A percentile compares a stretch with the other conserved stretches of the same genome.
phyloP scores from a whole-genome alignment of 2,329 filamentous ascomycete genomes.

The Basipetospora sp. region DNA sequence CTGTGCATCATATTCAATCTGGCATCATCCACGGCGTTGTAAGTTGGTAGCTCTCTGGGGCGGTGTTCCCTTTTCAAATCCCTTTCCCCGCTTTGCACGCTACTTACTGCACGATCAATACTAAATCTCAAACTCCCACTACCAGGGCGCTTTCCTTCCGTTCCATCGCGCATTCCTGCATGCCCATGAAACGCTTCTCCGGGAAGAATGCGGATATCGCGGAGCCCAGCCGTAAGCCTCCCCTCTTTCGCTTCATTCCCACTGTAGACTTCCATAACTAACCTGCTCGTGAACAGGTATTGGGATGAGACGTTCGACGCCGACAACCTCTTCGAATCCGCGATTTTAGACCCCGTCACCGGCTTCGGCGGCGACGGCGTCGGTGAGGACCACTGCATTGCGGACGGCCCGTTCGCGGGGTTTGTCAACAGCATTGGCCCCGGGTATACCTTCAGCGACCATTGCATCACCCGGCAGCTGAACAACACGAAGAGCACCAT shows the following conservation, averaged over 20 bases:
- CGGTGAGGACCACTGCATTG: conserved; percentile 2
- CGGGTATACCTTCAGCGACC: conserved; percentile 20
- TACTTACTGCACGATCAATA: not conserved
- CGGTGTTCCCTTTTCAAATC: too few relatives aligned
- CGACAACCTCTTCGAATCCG: conserved; percentile 6
- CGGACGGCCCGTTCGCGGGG: conserved; percentile 13
- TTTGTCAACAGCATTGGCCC: conserved; percentile 27
- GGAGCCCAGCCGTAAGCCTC: conserved; percentile 19
- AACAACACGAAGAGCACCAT: conserved; percentile 7
- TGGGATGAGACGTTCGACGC: conserved; percentile 8
- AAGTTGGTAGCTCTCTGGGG: not conserved
- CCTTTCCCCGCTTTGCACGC: not conserved
- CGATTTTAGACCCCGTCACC: conserved; percentile 7
- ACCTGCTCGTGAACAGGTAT: conserved; percentile 1
- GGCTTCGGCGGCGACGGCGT: conserved; percentile 9
- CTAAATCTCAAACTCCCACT: not conserved
- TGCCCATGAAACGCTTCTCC: conserved; percentile 18
- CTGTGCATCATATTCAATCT: conserved; percentile 1
- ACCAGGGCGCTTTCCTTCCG: conserved; percentile 17
- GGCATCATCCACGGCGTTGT: conserved; percentile 1
- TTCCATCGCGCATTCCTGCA: conserved; percentile 22
- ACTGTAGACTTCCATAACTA: not conserved
- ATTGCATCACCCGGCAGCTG: conserved; percentile 26
- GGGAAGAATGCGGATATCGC: conserved; percentile 17
- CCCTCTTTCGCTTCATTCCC: conserved; percentile 10